Base-by-base conservation (phyloP, 257 asterid species). In the Solanum pennellii region DNA sequence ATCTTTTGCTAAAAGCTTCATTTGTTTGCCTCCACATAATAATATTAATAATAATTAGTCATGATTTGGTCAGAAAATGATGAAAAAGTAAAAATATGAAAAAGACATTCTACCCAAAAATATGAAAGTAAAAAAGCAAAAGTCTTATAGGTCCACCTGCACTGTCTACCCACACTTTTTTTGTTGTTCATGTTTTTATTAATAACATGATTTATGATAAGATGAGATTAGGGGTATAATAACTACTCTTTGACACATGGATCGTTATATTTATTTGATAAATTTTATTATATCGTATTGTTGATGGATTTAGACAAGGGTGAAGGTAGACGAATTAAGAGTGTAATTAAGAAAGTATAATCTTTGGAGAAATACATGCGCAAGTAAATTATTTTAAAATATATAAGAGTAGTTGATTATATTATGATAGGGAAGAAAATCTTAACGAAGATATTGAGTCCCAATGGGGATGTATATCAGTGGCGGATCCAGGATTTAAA, bases 111-210 rank as follows among this genome's bases (percentile, higher is more conserved):
- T 68, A 23, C 87, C 82, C 42, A 42, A 16, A 83, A 66, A 11
- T 14, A 59, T 66, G 47, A 42, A 68, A 85, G 49, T 56, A 89
- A 88, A 89, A 88, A 72, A 90, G 86, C 91, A 89, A 91, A 88
- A 88, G 83, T 77, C 14, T 44, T 88, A 87, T 41, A 90, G 94
- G 93, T 88, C 94, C 94, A 90, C 91, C 85, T 84, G 91, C 92
- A 90, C 91, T 88, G 87, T 79, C 86, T 37, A n/a, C 84, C 35
- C 80, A 86, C 88, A 8, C 27, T 69, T 3, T 14, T 82, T 42
- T 66, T 12, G 44, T 72, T 15, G 20, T 72, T 71, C 74, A 68
- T 68, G 23, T 71, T 71, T 16, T 8, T 31, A 8, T 71, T n/a
- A 71, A 8, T 16, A 71, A 9, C 87, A 44, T 66, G 66, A 7